Evolutionary conservation across 1,284 basidiomycete genomes (phyloP), one percentile per base, ranked within the genome.

Genomic region (Porodaedalea pini): DNA sequence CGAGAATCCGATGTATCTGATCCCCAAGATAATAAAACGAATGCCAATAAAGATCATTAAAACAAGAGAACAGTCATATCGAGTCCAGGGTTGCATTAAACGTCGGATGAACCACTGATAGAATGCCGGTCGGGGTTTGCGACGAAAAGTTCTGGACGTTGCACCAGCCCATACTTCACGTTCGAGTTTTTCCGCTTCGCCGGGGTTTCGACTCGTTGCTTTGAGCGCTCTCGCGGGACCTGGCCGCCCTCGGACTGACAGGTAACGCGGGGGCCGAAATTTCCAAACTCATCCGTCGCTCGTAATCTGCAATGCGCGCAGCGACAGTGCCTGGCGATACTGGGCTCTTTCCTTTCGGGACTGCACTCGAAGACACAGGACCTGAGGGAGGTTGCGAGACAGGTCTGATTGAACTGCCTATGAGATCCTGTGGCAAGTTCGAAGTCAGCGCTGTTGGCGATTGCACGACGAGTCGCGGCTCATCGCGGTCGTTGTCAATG

Each of bases 161-260:
- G 81, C 32, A 77, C 80, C 36, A 85, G 73, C 13, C 82, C 81
- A 66, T 84, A 85, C 54, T 77, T 71, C 17, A 78, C 69, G 25
- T 67, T 48, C 39, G 48, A 27, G 7, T 1, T 36, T 34, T 40
- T 43, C 25, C 29, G 44, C n/a, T 23, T 41, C 32, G n/a, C 34
- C 19, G 32, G 29, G 31, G 47, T 51, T 31, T 34, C 17, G 25
- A 49, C 44, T 41, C 25, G 47, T 23, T 36, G n/a, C 19, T 25
- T 19, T 19, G 8, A 15, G 29, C 15, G n/a, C 25, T 44, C n/a
- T 37, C 41, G 7, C 11, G 36, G 8, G 57, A 47, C 17, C 36
- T 44, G 13, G 51, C 27, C 62, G 64, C 36, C 17, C 49, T 17
- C 19, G 32, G 10, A 70, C 73, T 62, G 68, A 67, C 31, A 61